These are phyloP conservation scores for Fusarium avenaceum DNA, from an alignment of 2,329 filamentous ascomycete genomes.

Conservation along the genomic window DNA sequence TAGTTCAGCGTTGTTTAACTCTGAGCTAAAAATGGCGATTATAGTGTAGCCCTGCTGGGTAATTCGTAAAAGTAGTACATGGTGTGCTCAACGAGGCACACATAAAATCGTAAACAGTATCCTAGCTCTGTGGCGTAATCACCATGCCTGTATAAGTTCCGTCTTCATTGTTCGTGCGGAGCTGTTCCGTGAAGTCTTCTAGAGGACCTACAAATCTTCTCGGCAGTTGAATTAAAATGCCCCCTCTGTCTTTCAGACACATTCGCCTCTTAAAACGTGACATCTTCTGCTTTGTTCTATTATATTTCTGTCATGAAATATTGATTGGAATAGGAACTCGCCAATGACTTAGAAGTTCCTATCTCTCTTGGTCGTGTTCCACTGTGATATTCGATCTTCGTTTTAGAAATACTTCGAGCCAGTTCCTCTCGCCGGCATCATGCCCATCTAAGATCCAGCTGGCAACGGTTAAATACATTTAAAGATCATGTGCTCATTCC, in stretches of 20 bases:
- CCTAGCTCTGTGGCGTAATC: background rate
- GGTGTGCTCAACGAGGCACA: background rate
- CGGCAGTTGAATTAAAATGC: no score
- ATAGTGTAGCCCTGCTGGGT: background rate
- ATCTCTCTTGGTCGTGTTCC: fast-evolving
- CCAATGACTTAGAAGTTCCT: fast-evolving
- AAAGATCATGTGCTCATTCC: no score
- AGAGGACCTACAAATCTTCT: no score
- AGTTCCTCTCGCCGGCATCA: no score
- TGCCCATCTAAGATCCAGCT: no score
- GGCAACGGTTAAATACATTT: no score
- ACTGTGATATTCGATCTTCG: fast-evolving
- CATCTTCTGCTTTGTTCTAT: no score
- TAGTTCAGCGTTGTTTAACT: background rate
- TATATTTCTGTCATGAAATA: background rate
- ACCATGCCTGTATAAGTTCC: conserved; percentile 9
- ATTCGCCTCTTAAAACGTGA: no score
- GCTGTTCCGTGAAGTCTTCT: background rate
- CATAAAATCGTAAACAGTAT: background rate
- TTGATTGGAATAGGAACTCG: background rate
- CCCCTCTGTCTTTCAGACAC: no score
- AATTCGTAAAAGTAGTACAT: background rate
- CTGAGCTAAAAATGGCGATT: background rate
- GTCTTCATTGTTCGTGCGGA: background rate
- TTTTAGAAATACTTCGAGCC: background rate